Percentiles rank a stretch among this genome's conserved stretches.
phyloP scores from a whole-genome alignment of 106 monocot genomes.

The Apostasia ramifera region DNA sequence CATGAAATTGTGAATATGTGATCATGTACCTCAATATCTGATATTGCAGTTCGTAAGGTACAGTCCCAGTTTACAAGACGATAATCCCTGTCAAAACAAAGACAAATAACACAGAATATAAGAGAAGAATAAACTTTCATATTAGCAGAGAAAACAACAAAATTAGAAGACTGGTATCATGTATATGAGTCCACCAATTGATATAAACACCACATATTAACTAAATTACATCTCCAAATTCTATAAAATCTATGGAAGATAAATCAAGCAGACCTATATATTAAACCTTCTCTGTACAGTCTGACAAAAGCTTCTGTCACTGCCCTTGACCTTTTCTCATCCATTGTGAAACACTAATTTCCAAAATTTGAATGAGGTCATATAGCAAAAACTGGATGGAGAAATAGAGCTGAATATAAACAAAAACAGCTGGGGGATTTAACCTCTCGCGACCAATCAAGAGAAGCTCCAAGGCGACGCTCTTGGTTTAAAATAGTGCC shows the following conservation, averaged over 20 bases:
- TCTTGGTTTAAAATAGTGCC: conserved; percentile 89
- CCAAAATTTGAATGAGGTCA: not conserved
- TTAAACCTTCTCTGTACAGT: conserved; percentile 25
- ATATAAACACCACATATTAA: no score
- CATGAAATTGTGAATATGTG: not conserved
- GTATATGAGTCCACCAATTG: no score
- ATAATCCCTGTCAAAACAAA: conserved; percentile 45
- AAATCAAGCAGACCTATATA: conserved; percentile 17
- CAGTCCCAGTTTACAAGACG: conserved; percentile 99
- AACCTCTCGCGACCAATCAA: conserved; percentile 98
- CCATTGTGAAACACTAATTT: conserved; percentile 24
- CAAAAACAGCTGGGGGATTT: not conserved
- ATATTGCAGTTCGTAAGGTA: conserved; percentile 86
- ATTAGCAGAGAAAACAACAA: no score
- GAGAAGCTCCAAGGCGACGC: conserved; percentile 84
- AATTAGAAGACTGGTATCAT: no score
- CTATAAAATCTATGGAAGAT: no score
- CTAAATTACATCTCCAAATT: no score
- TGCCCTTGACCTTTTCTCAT: conserved; percentile 21
- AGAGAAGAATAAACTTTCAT: not conserved
- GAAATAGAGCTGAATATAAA: not conserved
- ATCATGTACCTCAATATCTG: conserved; percentile 80
- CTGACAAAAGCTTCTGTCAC: conserved; percentile 25
- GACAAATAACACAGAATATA: not conserved
- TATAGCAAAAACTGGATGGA: not conserved